Evolutionary conservation across 176 grass and related monocot species (phyloP).

Genomic region (Bothriochloa decipiens): DNA sequence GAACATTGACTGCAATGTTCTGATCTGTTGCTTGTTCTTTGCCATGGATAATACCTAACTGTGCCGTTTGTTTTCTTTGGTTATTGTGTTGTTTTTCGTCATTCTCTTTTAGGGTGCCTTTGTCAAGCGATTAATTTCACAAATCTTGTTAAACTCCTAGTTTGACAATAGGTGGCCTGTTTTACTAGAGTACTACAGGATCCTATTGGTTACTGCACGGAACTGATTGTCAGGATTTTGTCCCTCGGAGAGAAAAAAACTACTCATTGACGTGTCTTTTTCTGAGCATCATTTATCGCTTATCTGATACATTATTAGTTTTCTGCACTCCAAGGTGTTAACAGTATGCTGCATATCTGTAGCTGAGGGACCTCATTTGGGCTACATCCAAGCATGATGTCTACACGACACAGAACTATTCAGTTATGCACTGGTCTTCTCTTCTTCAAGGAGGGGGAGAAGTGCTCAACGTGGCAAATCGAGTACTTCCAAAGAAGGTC

Average conservation of each 20-base stretch:
- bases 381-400: constrained; percentile 92
- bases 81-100: not conserved
- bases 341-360: constrained; percentile 43
- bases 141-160: not conserved
- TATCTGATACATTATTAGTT: not conserved
- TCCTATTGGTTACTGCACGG: not conserved
- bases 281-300: not conserved
- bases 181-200: not conserved
- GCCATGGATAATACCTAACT: not conserved
- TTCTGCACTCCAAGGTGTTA: not conserved
- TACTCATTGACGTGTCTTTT: not conserved
- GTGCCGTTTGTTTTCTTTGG: not conserved
- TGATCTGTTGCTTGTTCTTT: not conserved
- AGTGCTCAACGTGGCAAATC: constrained; percentile 53
- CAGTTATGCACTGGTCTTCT: constrained; percentile 82
- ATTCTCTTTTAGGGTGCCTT: not conserved
- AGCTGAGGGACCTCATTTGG: constrained; percentile 89
- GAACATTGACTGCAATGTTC: not conserved
- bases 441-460: constrained; percentile 60
- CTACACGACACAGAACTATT: constrained; percentile 71
- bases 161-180: not conserved
- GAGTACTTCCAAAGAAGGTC: constrained; percentile 60
- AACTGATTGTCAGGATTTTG: constrained; percentile 12
- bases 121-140: not conserved
- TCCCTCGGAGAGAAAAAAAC: not conserved